These are phyloP conservation scores for Hypoxylon sp. DNA, from an alignment of 2,329 filamentous ascomycete species.

Conservation along the genomic window DNA sequence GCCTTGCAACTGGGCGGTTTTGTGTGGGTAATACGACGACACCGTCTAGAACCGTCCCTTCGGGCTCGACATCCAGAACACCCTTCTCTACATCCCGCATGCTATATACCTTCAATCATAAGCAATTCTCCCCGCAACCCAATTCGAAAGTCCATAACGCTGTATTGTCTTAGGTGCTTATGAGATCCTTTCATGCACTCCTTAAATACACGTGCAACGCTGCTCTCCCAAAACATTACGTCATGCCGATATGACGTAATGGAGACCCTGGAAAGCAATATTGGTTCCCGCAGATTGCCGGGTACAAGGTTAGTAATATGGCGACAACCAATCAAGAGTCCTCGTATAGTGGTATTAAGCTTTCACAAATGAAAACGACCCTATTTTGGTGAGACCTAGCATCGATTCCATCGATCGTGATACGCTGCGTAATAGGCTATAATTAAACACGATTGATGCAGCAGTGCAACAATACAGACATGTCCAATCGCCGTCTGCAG, in stretches of 20 bases:
- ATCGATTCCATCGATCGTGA: constrained; percentile 6
- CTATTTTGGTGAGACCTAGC: not conserved
- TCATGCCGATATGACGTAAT: constrained; percentile 41
- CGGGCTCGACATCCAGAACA: constrained; percentile 1
- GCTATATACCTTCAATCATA: not conserved
- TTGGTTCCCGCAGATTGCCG: constrained; percentile 15
- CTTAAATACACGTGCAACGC: not conserved
- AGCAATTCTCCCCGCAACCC: not conserved
- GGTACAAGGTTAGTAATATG: constrained; percentile 20
- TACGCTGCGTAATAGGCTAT: constrained; percentile 5
- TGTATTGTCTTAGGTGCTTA: not conserved
- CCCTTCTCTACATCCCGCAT: constrained; percentile 2
- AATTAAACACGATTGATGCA: not conserved
- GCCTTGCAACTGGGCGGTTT: constrained; percentile 12
- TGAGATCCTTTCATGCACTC: not conserved
- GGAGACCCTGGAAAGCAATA: constrained; percentile 15
- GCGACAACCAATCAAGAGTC: constrained; percentile 24
- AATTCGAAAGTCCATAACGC: not conserved
- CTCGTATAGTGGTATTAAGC: constrained; percentile 21
- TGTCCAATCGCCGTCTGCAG: not conserved
- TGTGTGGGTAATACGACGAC: constrained; percentile 14
- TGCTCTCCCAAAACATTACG: constrained; percentile 28
- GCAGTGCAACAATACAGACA: not conserved
- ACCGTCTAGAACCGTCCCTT: constrained; percentile 8
- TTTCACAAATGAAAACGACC: constrained; percentile 4